Evolutionary conservation across 1,284 basidiomycete genomes (phyloP).

Genomic region (Ustilago hordei): DNA sequence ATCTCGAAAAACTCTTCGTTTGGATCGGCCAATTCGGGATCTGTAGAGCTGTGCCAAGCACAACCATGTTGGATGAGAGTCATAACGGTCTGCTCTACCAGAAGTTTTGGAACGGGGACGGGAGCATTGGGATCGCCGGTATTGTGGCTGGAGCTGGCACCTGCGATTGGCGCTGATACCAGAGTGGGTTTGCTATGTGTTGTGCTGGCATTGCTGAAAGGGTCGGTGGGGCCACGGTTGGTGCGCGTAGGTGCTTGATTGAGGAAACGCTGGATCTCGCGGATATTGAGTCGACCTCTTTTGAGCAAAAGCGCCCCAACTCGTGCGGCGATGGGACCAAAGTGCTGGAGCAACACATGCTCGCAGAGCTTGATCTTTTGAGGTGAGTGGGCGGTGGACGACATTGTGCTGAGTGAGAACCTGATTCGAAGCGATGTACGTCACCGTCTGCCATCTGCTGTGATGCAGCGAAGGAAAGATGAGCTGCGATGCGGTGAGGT

Average conservation of each 20-base stretch:
- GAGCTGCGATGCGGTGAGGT: not conserved
- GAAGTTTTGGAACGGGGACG: slow-evolving; percentile 74
- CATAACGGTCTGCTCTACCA: slow-evolving; percentile 80
- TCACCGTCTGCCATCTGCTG: not conserved
- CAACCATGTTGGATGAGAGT: slow-evolving; percentile 89
- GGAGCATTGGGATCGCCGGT: slow-evolving; percentile 74
- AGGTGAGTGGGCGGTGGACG: slow-evolving; percentile 52
- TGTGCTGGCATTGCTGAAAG: slow-evolving; percentile 25
- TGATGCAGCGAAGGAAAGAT: not conserved
- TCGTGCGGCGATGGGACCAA: slow-evolving; percentile 79
- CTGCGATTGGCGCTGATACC: slow-evolving; percentile 37
- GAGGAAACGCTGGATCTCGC: slow-evolving; percentile 69
- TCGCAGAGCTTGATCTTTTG: slow-evolving; percentile 74
- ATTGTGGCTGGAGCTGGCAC: slow-evolving; percentile 43
- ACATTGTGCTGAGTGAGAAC: slow-evolving; percentile 19
- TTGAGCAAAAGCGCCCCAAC: slow-evolving; percentile 85
- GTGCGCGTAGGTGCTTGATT: slow-evolving; percentile 43
- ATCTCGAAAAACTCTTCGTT: slow-evolving; percentile 70
- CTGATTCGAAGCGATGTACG: not conserved
- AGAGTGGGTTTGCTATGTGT: slow-evolving; percentile 30
- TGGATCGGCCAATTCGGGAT: slow-evolving; percentile 36
- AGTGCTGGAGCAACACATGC: slow-evolving; percentile 81
- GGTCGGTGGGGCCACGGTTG: slow-evolving; percentile 43
- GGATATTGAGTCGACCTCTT: slow-evolving; percentile 82
- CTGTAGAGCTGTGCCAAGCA: slow-evolving; percentile 67